Evolutionary conservation across 1,139 yeast species (phyloP).

Genomic region (Lodderomyces parapsilosis): DNA sequence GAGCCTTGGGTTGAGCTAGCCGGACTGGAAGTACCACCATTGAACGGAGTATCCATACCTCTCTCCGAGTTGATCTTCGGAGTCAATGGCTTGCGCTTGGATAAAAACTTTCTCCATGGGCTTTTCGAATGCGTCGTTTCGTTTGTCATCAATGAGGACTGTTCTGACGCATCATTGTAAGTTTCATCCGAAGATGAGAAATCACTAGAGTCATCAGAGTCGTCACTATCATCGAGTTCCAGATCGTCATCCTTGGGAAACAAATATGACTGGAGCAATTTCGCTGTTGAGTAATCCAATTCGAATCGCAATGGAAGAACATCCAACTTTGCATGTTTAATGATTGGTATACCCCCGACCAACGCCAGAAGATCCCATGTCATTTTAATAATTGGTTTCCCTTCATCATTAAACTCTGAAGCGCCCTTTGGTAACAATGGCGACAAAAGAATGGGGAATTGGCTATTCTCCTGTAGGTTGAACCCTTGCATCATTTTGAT

Average conservation of each 20-base stretch:
- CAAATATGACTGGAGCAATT: slow-evolving; percentile 58
- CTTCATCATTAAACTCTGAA: slow-evolving; percentile 9
- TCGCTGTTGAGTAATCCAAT: slow-evolving; percentile 68
- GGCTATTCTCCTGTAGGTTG: slow-evolving; percentile 58
- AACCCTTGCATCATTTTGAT: slow-evolving; percentile 69
- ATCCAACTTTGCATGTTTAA: slow-evolving; percentile 45
- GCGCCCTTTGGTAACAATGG: slow-evolving; percentile 38
- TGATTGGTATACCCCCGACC: slow-evolving; percentile 80
- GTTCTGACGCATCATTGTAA: slow-evolving; percentile 4
- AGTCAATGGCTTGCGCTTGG: neutral
- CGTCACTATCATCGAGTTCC: slow-evolving; percentile 9
- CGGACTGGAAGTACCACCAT: neutral
- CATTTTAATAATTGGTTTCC: slow-evolving; percentile 47
- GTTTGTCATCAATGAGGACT: neutral
- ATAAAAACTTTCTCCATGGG: slow-evolving; percentile 1
- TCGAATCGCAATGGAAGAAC: slow-evolving; percentile 71
- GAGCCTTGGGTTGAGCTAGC: neutral
- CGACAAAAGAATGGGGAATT: slow-evolving; percentile 70
- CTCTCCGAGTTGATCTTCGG: neutral
- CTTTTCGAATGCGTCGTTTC: slow-evolving; percentile 5
- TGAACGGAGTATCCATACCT: neutral
- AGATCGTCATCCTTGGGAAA: slow-evolving; percentile 50
- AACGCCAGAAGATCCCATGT: slow-evolving; percentile 77
- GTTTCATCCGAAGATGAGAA: neutral
- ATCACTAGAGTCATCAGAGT: slow-evolving; percentile 1